Evolutionary conservation across 345 rosid genomes (phyloP), one percentile per base, ranked within the genome.

Genomic region (Gossypium thurberi): DNA sequence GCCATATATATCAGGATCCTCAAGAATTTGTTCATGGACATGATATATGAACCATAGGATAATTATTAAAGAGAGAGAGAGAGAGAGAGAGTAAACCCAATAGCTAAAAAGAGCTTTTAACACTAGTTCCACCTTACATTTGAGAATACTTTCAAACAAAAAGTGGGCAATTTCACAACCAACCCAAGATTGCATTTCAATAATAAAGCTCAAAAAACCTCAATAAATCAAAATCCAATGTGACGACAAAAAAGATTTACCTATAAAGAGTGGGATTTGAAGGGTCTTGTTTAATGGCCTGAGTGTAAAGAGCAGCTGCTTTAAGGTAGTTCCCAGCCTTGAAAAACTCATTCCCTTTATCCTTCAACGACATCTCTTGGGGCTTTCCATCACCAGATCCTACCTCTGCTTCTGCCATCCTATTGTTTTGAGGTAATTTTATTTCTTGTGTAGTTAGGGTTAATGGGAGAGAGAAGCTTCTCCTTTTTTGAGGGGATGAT

Each of bases 221-320:
- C 21, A 48, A 68, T 11, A 25, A 68, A 26, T 15, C 44, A 50
- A 37, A 50, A 13, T 56, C 14, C 5, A 18, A 56, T 23, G 55
- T 42, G 7, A 23, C 37, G 6, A 20, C 14, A 60, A 18, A 53
- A n/a, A 20, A 5, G 40, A 33, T 37, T 48, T 71, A 88, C 99
- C 99, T 95, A 79, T 88, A 95, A 40, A 95, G 96, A 76, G 98
- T 84, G 33, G 91, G 89, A 77, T 92, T 95, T 47, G 91, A 85
- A 78, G 98, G 96, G 77, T 92, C 98, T 63, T 88, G 96, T 77
- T 95, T 95, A 74, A 95, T 95, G 44, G 97, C 98, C 81, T 91
- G 97, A 82, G 99, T 95, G 78, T 95, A 95, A 53, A 95, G 84
- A 81, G 98, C 98, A 55, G 99, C 99, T 50, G 99, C 99, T 90